A percentile compares a stretch with the other conserved stretches of the same genome.
Conservation (phyloP, 176 grass and related monocot genomes). For the Rhynchospora breviuscula region DNA sequence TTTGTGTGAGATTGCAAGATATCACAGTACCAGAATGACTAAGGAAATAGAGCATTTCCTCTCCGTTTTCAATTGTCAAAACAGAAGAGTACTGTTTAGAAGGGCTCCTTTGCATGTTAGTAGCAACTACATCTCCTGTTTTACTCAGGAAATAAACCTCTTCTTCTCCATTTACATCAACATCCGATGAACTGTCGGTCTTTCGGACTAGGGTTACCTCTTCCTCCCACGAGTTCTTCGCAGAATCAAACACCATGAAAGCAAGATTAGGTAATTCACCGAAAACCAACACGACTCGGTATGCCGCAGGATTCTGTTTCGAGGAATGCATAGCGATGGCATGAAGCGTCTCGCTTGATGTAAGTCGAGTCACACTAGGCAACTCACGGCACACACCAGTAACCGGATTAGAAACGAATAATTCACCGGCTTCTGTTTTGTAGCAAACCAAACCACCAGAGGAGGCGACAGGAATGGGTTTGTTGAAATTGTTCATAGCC, state of each 20-base stretch:
- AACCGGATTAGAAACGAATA: constrained; percentile 66
- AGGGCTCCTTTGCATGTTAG: constrained; percentile 61
- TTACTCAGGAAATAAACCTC: constrained; percentile 81
- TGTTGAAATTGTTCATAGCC: constrained; percentile 12
- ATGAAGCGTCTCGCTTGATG: constrained; percentile 24
- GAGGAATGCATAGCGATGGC: constrained; percentile 60
- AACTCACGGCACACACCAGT: constrained; percentile 55
- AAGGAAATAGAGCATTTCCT: constrained; percentile 61
- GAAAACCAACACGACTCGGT: constrained; percentile 47
- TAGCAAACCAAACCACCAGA: constrained; percentile 61
- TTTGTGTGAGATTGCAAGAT: constrained; percentile 47
- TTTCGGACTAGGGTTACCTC: constrained; percentile 34
- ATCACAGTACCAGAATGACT: constrained; percentile 52
- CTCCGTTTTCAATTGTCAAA: constrained; percentile 27
- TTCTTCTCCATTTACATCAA: background rate
- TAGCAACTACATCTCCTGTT: constrained; percentile 61
- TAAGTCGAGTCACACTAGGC: constrained; percentile 16
- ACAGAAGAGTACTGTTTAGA: constrained; percentile 60
- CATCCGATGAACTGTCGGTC: constrained; percentile 6
- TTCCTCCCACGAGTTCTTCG: constrained; percentile 39
- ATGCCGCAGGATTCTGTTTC: constrained; percentile 16
- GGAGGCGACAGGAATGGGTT: constrained; percentile 49
- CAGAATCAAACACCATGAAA: constrained; percentile 42
- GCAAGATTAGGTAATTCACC: constrained; percentile 58
- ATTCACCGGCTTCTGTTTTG: constrained; percentile 30